Evolutionary conservation across 1,139 yeast species (phyloP), one percentile per base, ranked within the genome.

Genomic region (Debaryomyces fabryi): DNA sequence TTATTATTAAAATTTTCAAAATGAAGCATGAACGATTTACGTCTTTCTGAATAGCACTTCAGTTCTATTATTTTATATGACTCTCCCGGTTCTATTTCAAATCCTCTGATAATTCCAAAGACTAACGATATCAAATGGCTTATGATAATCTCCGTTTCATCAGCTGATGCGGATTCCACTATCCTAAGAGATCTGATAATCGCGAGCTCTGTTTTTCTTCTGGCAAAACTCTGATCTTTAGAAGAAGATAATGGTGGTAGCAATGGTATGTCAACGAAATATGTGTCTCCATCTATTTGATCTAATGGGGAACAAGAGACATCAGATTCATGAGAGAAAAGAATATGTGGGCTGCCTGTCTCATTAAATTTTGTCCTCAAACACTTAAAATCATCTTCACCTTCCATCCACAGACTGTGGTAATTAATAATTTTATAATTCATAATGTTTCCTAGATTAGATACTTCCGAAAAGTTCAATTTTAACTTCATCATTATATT

Each of bases 151-250:
- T 42, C 40, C 12, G 47, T 34, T 15, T 51, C 46, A 8, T 32
- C 40, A 6, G 42, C 15, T 4, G 49, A 38, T 15, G 42, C 12
- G 3, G 9, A 34, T 9, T 29, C 10, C 4, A 50, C 49, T 12
- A 45, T 45, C 13, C 52, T 47, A 21, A 72, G 50, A 1, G 58
- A 51, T 6, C 63, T 54, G 4, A 67, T 52, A 5, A 72, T 57
- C 6, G 65, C 48, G 21, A 69, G 49, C 49, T 74, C 78, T 4
- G 70, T 64, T 45, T 67, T 66, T 39, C 73, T 59, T 51, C 66
- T 64, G 1, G 69, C 65, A 49, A 62, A 64, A 0, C 60, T 48
- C 2, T 65, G 64, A 52, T 73, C 74, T 42, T 65, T 61, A 34
- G 63, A 54, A 3, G 67, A 60, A 1, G 75, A 64, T 18, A 71